These are phyloP conservation scores for Lactarius tabidus DNA, from an alignment of 768 basidiomycete genomes.

Conservation along the genomic window DNA sequence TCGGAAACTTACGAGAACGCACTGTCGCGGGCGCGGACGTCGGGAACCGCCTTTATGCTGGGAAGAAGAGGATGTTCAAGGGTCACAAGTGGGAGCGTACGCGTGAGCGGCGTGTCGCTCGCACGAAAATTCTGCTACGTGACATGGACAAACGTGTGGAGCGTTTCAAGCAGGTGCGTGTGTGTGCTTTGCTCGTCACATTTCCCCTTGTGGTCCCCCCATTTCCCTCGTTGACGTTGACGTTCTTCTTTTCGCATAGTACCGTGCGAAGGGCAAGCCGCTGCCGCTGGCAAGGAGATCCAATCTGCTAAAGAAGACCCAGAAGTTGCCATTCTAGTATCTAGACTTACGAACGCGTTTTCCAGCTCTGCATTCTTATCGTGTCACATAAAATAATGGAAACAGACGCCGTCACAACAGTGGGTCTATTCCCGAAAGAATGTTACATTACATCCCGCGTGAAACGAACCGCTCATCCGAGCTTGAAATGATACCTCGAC, in stretches of 20 bases:
- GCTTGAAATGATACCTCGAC: neutral
- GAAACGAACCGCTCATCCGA: slow-evolving; percentile 8
- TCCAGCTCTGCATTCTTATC: slow-evolving; percentile 3
- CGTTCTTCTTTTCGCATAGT: slow-evolving; percentile 10
- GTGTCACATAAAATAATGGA: neutral
- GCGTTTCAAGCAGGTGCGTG: slow-evolving; percentile 57
- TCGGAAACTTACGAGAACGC: slow-evolving; percentile 32
- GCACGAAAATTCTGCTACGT: slow-evolving; percentile 55
- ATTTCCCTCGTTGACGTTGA: slow-evolving; percentile 3
- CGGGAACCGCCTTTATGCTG: slow-evolving; percentile 66
- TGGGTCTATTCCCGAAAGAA: neutral
- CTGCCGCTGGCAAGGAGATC: slow-evolving; percentile 20
- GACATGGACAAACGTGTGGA: slow-evolving; percentile 65
- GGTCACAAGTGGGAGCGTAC: slow-evolving; percentile 83
- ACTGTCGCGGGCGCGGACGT: slow-evolving; percentile 45
- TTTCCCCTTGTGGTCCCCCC: neutral
- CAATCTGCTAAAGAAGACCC: slow-evolving; percentile 22
- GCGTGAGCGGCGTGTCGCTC: slow-evolving; percentile 43
- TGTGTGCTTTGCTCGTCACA: too few species aligned
- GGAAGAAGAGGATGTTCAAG: slow-evolving; percentile 86
- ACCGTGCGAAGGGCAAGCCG: slow-evolving; percentile 22
- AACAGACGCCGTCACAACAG: neutral
- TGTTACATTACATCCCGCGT: slow-evolving; percentile 14
- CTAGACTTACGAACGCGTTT: neutral
- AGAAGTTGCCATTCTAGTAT: slow-evolving; percentile 25